Evolutionary conservation across 2,329 filamentous ascomycete genomes (phyloP).

Genomic region (Colletotrichum truncatum): DNA sequence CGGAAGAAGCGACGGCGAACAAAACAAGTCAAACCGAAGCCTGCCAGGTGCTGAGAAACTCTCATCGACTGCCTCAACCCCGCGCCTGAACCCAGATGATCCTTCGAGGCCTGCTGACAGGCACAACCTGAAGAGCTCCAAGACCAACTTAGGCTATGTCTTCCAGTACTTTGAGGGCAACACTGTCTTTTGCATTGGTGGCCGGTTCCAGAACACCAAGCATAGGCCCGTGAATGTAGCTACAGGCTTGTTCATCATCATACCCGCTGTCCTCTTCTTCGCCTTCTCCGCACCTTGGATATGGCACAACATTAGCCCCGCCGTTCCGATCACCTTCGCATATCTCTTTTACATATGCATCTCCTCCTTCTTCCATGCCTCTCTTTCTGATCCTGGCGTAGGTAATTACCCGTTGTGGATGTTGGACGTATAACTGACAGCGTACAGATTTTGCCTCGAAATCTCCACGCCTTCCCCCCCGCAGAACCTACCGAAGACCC

Average conservation of each 20-base stretch:
- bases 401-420: slow-evolving; percentile 52
- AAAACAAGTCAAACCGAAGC: slow-evolving; percentile 62
- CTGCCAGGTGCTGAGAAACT: slow-evolving; percentile 81
- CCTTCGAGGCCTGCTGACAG: slow-evolving; percentile 31
- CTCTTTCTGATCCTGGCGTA: slow-evolving; percentile 91
- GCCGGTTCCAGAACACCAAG: slow-evolving; percentile 86
- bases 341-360: slow-evolving; percentile 93
- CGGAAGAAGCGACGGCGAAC: slow-evolving; percentile 59
- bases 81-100: slow-evolving; percentile 65
- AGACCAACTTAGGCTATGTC: slow-evolving; percentile 55
- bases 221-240: slow-evolving; percentile 89
- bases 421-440: neutral
- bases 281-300: slow-evolving; percentile 84
- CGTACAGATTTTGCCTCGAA: slow-evolving; percentile 84
- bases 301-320: slow-evolving; percentile 87
- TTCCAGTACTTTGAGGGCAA: slow-evolving; percentile 91
- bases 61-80: slow-evolving; percentile 82
- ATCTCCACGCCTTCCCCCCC: slow-evolving; percentile 89
- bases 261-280: slow-evolving; percentile 87
- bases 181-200: slow-evolving; percentile 87
- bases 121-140: slow-evolving; percentile 36
- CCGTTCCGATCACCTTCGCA: slow-evolving; percentile 87
- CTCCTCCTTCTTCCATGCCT: slow-evolving; percentile 94
- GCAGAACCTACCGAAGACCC: slow-evolving; percentile 81
- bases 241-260: slow-evolving; percentile 81